Evolutionary conservation across 2,329 filamentous ascomycete genomes (phyloP), one percentile per base, ranked within the genome.

Genomic region (Botryotinia calthae): DNA sequence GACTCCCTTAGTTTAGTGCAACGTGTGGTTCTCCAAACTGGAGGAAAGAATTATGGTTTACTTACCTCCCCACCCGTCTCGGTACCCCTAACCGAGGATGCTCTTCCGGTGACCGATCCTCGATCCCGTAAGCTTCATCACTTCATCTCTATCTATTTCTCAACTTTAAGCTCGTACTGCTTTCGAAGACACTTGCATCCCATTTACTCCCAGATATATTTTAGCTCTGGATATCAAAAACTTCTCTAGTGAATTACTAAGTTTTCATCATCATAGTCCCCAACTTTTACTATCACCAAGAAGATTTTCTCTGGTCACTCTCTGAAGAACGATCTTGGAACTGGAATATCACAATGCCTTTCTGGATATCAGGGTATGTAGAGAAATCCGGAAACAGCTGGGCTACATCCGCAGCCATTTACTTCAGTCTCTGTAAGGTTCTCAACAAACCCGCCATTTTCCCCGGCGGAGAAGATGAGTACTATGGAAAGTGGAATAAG

Each of bases 321-420:
- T 22, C 59, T 2, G 20, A 10, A 28, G 5, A 54, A 14, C 59
- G 61, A 20, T 4, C n/a, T 20, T 71, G 70, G 70, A 46, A 4
- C 16, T 71, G 70, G 70, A 71, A 66, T 22, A 37, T 71, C 25
- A 71, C 48, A 3, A 61, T 71, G 28, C 70, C 70, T 12, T 71
- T 71, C 46, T 71, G 70, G 70, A 66, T 71, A 31, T 65, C 62
- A 14, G 70, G 70, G 2, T 71, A 71, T 20, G 61, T 46, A 5
- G 34, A n/a, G 9, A 25, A 20, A 28, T 44, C 46, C 1, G 46
- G 46, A 5, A 56, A 54, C 28, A 54, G 34, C 42, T 71, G 48
- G 31, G 65, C 48, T 2, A 71, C 70, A 20, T 56, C 34, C 20
- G 70, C 70, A 8, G 70, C 46, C 18, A 37, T 71, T 6, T 71